Conservation (phyloP, 495 filamentous ascomycete species). For the Filosporella fistucella region DNA sequence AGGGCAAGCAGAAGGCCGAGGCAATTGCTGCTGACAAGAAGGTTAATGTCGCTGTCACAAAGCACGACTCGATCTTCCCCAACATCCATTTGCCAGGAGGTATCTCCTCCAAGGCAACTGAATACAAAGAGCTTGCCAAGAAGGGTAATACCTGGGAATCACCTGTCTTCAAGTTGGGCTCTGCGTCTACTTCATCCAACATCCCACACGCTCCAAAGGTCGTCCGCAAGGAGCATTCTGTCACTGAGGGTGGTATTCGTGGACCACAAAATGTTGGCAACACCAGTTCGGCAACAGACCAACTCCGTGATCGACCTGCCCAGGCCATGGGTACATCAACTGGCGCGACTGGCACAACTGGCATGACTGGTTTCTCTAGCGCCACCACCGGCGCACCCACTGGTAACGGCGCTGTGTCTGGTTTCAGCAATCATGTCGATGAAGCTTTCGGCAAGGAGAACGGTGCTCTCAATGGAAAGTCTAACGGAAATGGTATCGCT, state of each 20-base stretch:
- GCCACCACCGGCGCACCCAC: slow-evolving; percentile 29
- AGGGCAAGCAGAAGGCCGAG: slow-evolving; percentile 69
- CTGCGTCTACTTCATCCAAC: slow-evolving; percentile 63
- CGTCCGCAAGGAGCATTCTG: slow-evolving; percentile 58
- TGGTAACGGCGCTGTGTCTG: too few species aligned
- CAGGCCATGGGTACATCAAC: slow-evolving; percentile 16
- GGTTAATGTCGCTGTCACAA: slow-evolving; percentile 81
- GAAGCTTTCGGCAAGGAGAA: slow-evolving; percentile 40
- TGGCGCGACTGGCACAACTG: slow-evolving; percentile 10
- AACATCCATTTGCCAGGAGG: slow-evolving; percentile 84
- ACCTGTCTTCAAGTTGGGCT: slow-evolving; percentile 86
- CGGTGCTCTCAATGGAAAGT: slow-evolving; percentile 9
- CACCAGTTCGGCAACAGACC: slow-evolving; percentile 21
- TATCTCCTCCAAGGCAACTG: slow-evolving; percentile 89
- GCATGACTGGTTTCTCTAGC: slow-evolving; percentile 4
- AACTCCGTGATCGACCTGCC: slow-evolving; percentile 9
- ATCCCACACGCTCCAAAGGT: slow-evolving; percentile 62
- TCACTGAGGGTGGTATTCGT: slow-evolving; percentile 34
- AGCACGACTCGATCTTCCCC: slow-evolving; percentile 87
- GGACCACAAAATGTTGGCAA: slow-evolving; percentile 31
- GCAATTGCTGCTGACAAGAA: slow-evolving; percentile 63
- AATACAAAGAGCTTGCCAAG: slow-evolving; percentile 81
- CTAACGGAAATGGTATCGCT: slow-evolving; percentile 20
- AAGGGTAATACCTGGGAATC: slow-evolving; percentile 95
- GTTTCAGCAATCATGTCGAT: slow-evolving; percentile 52